Evolutionary conservation across 345 rosid genomes (phyloP), one percentile per base, ranked within the genome.

Genomic region (Euphorbia peplus): DNA sequence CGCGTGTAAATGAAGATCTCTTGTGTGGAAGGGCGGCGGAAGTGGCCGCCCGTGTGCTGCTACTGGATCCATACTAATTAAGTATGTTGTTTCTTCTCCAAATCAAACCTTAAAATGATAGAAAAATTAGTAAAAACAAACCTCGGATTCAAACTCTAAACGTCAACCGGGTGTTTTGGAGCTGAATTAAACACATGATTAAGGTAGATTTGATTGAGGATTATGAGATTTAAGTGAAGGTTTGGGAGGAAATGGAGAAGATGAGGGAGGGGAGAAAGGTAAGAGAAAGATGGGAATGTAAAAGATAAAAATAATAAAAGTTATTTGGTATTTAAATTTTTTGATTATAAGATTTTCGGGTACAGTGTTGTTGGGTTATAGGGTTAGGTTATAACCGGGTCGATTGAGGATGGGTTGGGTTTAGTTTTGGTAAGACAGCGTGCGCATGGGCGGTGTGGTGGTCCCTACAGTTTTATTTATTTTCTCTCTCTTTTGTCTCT

Each of bases 381-480:
- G 88, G 85, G 83, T 85, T 77, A 78, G 87, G 87, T 82, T 69
- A 85, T 79, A 44, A 66, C 70, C 35, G 77, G 85, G 74, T 71
- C 64, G 84, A 83, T 75, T 6, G 37, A 32, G 3, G 82, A 66
- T 68, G 63, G 79, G 83, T 32, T 32, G 37, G 37, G 6, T 82
- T 81, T 73, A 59, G 85, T 78, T 82, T 80, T 80, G 85, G 90
- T 85, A 75, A 79, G 78, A 81, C 84, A 79, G 79, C 80, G 86
- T 85, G 88, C 89, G 85, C 88, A 79, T 85, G 89, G 86, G 88
- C 84, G 85, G 87, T 90, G 81, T 47, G 84, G 84, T 81, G 86
- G 96, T 83, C 8, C 81, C 89, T 70, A 57, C 69, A 14, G 8
- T 39, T 24, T 3, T 15, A 22, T 19, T 22, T 24, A 2, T 37